Evolutionary conservation across 2,329 filamentous ascomycete genomes (phyloP), one percentile per base, ranked within the genome.

Genomic region (Aspergillus pseudonomiae): DNA sequence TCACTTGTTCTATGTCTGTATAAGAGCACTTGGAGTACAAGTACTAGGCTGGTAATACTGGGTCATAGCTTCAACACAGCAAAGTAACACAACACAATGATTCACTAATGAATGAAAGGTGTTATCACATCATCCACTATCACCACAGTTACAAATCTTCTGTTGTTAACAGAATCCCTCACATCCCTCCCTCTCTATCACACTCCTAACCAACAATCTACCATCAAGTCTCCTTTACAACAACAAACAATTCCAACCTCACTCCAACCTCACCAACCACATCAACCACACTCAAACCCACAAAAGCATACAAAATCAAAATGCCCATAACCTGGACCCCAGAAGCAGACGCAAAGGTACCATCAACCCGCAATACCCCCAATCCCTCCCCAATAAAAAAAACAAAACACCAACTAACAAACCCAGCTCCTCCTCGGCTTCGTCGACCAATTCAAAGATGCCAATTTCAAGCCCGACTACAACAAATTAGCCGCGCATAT

Each of bases 401-500:
- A 1, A 24, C 21, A 24, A 24, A 24, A 24, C 21, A 24, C 21
- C 21, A 24, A 24, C 21, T 24, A 24, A 24, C 21, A 24, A 24
- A 24, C 21, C 1, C 21, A 24, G 62, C 58, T 63, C 26, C 14
- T 61, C 46, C 2, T 63, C 19, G 62, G 52, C 21, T 11, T 54
- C 32, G 45, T 63, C 5, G 14, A 30, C 2, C 58, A 63, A 21
- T 21, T 28, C 30, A 56, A 53, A 2, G 43, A 41, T 21, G 36
- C 46, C 2, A 45, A 53, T 11, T 21, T 61, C 43, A 63, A 61
- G 28, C 41, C 54, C 7, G 41, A 61, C 21, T 58, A 48, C 45
- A 34, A 61, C 0, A 34, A 34, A 5, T 52, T 63, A 7, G 62
- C 62, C 3, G 53, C 54, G 19, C n/a, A 54, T 54, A 58, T 63